Base-by-base conservation (phyloP, 140 eudicot genomes). In the Ambrosia hybrid region DNA sequence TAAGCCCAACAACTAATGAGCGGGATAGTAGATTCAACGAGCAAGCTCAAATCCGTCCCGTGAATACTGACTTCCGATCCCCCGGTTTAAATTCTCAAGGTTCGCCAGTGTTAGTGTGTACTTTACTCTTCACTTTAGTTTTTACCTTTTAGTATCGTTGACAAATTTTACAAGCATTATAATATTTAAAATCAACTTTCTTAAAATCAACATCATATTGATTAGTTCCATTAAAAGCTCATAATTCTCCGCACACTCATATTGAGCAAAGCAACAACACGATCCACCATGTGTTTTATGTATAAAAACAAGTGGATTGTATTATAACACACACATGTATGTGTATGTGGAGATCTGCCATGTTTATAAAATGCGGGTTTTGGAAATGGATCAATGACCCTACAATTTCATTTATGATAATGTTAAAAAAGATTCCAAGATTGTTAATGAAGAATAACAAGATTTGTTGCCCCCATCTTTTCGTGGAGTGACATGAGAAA, bases 321-420 rank as follows among this genome's bases (percentile, higher is more conserved):
- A 30, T 30, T 30, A 30, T 30, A 30, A 30, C 34, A 30, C 34
- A 30, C 34, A 30, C 34, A 30, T n/a, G 14, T 10, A 51, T 10
- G 12, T 51, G 56, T 8, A 14, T 51, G 56, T 51, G 16, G 4
- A 15, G 57, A 15, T 13, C 5, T 51, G 6, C 21, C 59, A 67
- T 21, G 57, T 67, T 67, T 67, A 9, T 46, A 13, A 67, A 45
- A 67, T 67, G 60, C 13, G 72, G 10, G 46, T 11, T 34, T 12
- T 0, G 58, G 15, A 46, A 49, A 67, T 67, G 58, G 41, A 67
- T 67, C 0, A 48, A 48, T 68, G 73, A 52, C 60, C 73, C 73
- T 49, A 49, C 60, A 45, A 67, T 13, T 5, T 67, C 11, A 10
- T 67, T 46, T 17, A 30, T 30, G 34, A 30, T 30, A 30, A 30